Evolutionary conservation across 1,284 basidiomycete species (phyloP).

Genomic region (Ganoderma sp.): DNA sequence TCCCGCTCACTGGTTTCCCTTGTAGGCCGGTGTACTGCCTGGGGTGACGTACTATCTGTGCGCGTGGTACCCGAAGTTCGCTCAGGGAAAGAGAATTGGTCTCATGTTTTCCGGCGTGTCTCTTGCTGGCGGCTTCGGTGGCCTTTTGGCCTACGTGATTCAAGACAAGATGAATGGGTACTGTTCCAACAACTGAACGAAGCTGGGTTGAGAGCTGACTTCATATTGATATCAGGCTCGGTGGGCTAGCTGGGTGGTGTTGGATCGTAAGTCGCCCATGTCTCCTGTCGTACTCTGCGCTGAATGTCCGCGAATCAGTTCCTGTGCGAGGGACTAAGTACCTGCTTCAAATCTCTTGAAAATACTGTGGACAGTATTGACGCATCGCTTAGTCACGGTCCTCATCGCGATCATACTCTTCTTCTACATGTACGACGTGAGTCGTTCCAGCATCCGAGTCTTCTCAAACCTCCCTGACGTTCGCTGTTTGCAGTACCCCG

Average conservation of each 20-base stretch:
- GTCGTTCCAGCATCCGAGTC: background rate
- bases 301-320: constrained; percentile 1
- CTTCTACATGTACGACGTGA: constrained; percentile 17
- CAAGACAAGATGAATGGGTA: constrained; percentile 20
- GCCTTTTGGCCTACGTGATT: constrained; percentile 17
- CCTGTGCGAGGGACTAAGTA: constrained; percentile 11
- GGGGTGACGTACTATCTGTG: constrained; percentile 58
- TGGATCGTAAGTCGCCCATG: constrained; percentile 14
- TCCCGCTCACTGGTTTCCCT: constrained; percentile 52
- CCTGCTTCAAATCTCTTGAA: background rate
- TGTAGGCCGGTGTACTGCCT: constrained; percentile 54
- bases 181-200: background rate
- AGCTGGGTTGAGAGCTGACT: background rate
- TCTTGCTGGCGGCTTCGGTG: constrained; percentile 45
- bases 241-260: constrained; percentile 12
- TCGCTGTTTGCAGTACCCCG: constrained; percentile 7
- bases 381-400: background rate
- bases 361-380: background rate
- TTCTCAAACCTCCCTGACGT: background rate
- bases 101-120: constrained; percentile 62
- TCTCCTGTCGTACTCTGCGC: background rate
- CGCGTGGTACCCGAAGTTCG: constrained; percentile 32
- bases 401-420: constrained; percentile 8
- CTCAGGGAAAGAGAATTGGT: constrained; percentile 34
- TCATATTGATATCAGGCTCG: constrained; percentile 8